Base-by-base conservation (phyloP, 129 eudicot species). In the Lactuca sativa region DNA sequence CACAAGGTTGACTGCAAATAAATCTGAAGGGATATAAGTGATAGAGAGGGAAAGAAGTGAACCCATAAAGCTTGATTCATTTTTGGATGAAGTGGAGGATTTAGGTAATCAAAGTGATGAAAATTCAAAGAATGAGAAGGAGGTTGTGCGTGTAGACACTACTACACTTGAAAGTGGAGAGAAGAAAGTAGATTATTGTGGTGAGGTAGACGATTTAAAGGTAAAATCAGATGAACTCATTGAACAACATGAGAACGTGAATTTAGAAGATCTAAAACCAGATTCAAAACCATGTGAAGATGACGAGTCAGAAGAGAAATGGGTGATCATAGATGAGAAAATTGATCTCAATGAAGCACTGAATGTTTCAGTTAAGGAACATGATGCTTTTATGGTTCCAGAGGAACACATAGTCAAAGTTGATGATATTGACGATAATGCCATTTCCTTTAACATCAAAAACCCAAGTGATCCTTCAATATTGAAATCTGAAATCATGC, bases 1-100 rank as follows among this genome's bases (percentile, higher is more conserved):
- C 7, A 62, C 80, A 44, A 82, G 95, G 82, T 64, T 87, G 68
- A 38, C 76, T 15, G 82, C 57, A 38, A 79, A 81, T 70, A 70
- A 48, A 38, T 10, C 8, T 59, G 69, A 4, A 18, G 76, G 57
- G 17, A 7, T 32, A 25, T 55, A 37, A 16, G 76, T 32, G 13
- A 54, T 57, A 30, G 47, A 64, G 54, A 54, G 34, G 12, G 78
- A 59, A 64, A 44, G 59, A 16, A 41, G 41, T 55, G 44, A 62
- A 51, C 47, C 69, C 8, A 48, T 66, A 31, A 60, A 76, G 69
- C 77, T 72, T 16, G 67, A 33, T 59, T 65, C 59, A 1, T 54
- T 61, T 72, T 31, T 72, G 43, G 80, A 73, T 51, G 69, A 49
- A 38, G 41, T 13, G n/a, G 40, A 18, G 54, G 67, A 14, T 59